A percentile compares a stretch with the other conserved stretches of the same genome.
Evolutionary conservation across 768 basidiomycete species (phyloP).

Genomic region (Termitomyces sp.): DNA sequence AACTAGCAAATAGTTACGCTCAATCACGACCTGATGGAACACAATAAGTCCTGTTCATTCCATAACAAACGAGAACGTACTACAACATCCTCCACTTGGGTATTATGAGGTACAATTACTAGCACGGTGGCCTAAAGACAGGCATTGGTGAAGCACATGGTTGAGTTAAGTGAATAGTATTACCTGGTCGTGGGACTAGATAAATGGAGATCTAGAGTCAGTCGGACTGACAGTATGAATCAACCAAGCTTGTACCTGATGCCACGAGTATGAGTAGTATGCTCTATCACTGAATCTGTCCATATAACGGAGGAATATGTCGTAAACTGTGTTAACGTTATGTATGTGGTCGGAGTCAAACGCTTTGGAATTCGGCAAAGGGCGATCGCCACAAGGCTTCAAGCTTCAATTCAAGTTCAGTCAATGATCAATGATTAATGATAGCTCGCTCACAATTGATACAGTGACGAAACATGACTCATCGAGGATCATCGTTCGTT

Average conservation of each 20-base stretch:
- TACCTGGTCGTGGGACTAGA: slow-evolving; percentile 86
- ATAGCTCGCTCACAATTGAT: background rate
- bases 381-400: background rate
- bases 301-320: slow-evolving; percentile 20
- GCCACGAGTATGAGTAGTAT: slow-evolving; percentile 70
- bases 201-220: slow-evolving; percentile 13
- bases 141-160: slow-evolving; percentile 5
- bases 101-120: slow-evolving; percentile 65
- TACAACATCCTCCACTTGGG: slow-evolving; percentile 64
- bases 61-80: slow-evolving; percentile 24
- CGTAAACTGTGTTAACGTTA: background rate
- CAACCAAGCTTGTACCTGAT: slow-evolving; percentile 50
- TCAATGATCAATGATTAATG: background rate
- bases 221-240: slow-evolving; percentile 9
- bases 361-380: background rate
- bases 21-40: slow-evolving; percentile 57
- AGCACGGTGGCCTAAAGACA: slow-evolving; percentile 64
- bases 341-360: slow-evolving; percentile 2
- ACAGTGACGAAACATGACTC: background rate
- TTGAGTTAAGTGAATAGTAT: slow-evolving; percentile 10
- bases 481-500: background rate
- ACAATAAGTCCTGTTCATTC: background rate
- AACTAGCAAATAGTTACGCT: slow-evolving; percentile 65
- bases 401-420: background rate
- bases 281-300: slow-evolving; percentile 32